Base-by-base conservation (phyloP, 768 basidiomycete species). In the Suillus decipiens region DNA sequence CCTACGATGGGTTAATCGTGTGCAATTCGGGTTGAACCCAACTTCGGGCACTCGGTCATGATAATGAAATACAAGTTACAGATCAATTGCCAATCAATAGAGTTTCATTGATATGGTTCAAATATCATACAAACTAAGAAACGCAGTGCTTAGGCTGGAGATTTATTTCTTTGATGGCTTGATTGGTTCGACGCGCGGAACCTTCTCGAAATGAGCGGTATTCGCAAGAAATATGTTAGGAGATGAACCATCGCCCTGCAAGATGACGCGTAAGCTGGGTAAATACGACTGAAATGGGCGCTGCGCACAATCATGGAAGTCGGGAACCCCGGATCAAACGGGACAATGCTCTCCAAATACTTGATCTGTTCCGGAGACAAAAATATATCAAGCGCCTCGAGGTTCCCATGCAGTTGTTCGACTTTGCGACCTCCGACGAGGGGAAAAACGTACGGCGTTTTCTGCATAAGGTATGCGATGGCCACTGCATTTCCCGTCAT, bases 381-480 rank as follows among this genome's bases (percentile, higher is more conserved):
- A 5, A 64, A 61, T 45, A 80, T 73, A 15, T 73, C 69, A 22
- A 80, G 67, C 22, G 77, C 79, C 64, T 77, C 68, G 28, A 79
- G 53, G 61, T 78, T 80, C 47, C 73, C 73, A 42, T 63, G 45
- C 22, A 80, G 63, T 45, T 79, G 75, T 67, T 75, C 73, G 53
- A 77, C 67, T 64, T 79, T 80, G 61, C 75, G 70, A n/a, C 76
- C 75, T 11, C 75, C 76, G 45, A 77, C 65, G 36, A 77, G 67
- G 6, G 75, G 76, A 63, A 79, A 79, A 6, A 78, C 76, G 55
- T 75, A 77, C 5, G 76, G 74, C 22, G 76, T 70, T 67, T 79
- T 80, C 63, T 77, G 76, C 66, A 80, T 69, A n/a, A 79, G 67
- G 59, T 75, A 78, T 24, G 74, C 73, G 63, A 79, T 73, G n/a